Conservation (phyloP, 2,329 filamentous ascomycete species). For the Alternaria postmessia region DNA sequence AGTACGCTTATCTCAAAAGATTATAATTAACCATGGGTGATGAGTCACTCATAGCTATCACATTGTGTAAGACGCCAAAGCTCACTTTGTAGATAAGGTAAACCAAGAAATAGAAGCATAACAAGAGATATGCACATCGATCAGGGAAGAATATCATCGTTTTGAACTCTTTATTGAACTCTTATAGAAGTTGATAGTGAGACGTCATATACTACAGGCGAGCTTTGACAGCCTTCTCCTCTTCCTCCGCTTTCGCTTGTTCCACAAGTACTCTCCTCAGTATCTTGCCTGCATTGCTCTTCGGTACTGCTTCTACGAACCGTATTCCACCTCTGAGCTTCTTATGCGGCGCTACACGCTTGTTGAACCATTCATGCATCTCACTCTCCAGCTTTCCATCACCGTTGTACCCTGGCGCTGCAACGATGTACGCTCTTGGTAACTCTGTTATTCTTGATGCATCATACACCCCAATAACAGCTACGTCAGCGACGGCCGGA, state of each 20-base stretch:
- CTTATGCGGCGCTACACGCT: background rate
- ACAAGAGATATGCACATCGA: accelerated
- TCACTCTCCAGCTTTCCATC: background rate
- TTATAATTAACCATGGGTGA: too few species aligned
- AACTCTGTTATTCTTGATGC: background rate
- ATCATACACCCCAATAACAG: conserved; percentile 53
- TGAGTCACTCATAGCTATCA: too few species aligned
- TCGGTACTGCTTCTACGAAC: background rate
- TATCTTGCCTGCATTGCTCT: background rate
- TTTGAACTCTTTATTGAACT: background rate
- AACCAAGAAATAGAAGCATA: accelerated
- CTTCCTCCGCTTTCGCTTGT: background rate
- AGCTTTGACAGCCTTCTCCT: background rate
- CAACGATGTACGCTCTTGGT: background rate
- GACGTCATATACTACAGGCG: background rate
- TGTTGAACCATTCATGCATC: background rate
- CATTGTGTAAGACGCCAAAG: too few species aligned
- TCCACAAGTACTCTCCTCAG: background rate
- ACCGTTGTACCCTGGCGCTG: background rate
- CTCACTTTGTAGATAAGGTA: too few species aligned
- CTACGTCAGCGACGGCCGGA: conserved; percentile 66
- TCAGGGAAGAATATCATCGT: accelerated
- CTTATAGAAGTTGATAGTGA: background rate
- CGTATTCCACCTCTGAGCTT: background rate
- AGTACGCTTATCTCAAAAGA: too few species aligned